Conservation (phyloP, 73 alveolate species). For the Paramecium octaurelia region DNA sequence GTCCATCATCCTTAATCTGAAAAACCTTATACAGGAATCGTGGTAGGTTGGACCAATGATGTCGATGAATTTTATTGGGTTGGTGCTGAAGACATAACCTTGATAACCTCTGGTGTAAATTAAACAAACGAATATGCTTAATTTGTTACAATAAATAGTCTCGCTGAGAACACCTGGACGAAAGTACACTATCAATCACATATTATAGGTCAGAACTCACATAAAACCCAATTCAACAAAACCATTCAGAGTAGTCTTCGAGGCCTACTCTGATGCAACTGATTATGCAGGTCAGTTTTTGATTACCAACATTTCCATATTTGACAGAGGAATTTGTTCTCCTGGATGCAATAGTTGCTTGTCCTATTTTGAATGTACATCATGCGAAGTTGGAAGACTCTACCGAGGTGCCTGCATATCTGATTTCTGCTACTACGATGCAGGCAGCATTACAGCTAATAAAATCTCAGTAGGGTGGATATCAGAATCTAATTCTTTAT, state of each 20-base stretch:
- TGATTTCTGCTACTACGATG: not conserved
- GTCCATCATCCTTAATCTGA: not conserved
- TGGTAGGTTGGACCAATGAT: not conserved
- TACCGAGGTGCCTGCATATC: slow-evolving; percentile 3
- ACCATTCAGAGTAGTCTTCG: not conserved
- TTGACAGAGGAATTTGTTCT: slow-evolving; percentile 3
- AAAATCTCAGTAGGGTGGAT: not conserved
- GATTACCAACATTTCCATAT: not conserved
- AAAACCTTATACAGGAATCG: not conserved
- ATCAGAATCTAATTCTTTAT: not conserved
- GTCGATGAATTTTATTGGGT: not conserved
- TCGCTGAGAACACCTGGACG: not conserved
- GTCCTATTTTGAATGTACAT: not conserved
- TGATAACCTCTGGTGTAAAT: not conserved
- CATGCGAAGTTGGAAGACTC: not conserved
- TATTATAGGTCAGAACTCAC: not conserved
- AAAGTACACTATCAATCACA: not conserved
- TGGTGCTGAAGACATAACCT: not conserved
- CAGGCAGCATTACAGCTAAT: not conserved
- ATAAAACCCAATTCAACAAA: not conserved
- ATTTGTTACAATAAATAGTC: not conserved
- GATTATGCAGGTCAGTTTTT: slow-evolving; percentile 39
- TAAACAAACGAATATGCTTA: not conserved
- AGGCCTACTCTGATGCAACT: not conserved
- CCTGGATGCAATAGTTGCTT: not conserved